phyloP scores from a whole-genome alignment of 2,329 filamentous ascomycete species.

The Penicillium vulpinum region DNA sequence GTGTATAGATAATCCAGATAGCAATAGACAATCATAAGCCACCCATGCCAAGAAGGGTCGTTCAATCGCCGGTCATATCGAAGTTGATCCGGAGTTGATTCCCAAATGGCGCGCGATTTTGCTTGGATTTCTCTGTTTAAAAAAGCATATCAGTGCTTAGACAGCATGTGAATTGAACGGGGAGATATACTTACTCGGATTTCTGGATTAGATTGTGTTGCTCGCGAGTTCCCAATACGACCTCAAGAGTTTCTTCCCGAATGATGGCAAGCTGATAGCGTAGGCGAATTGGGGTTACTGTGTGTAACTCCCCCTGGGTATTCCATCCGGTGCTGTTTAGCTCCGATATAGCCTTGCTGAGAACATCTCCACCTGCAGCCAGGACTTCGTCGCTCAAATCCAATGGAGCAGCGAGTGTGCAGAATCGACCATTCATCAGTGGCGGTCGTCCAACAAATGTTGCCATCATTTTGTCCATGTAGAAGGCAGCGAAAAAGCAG shows the following conservation, averaged over 20 bases:
- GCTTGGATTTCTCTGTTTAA: conserved; percentile 26
- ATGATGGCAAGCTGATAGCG: conserved; percentile 31
- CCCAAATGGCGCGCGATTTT: conserved; percentile 28
- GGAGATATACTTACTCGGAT: conserved; percentile 28
- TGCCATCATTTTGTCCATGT: conserved; percentile 50
- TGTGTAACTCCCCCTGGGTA: conserved; percentile 15
- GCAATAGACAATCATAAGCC: conserved; percentile 26
- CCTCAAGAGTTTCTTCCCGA: conserved; percentile 34
- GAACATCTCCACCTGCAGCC: conserved; percentile 25
- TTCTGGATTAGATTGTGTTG: conserved; percentile 27
- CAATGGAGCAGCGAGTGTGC: conserved; percentile 40
- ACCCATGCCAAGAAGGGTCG: conserved; percentile 15
- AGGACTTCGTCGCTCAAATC: conserved; percentile 34
- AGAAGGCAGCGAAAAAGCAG: conserved; percentile 47
- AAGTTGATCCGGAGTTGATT: conserved; percentile 25
- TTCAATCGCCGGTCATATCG: conserved; percentile 26
- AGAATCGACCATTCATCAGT: conserved; percentile 47
- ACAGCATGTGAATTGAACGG: neutral
- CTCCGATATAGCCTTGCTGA: conserved; percentile 27
- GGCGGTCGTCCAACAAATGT: conserved; percentile 55
- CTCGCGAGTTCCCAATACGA: conserved; percentile 29
- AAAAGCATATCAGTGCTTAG: neutral
- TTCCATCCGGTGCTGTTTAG: conserved; percentile 34
- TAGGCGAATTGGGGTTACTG: conserved; percentile 25
- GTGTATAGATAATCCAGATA: conserved; percentile 41